A percentile compares a stretch with the other conserved stretches of the same genome.
Conservation (phyloP, 164 flowering plant genomes). For the Macadamia tetraphylla region DNA sequence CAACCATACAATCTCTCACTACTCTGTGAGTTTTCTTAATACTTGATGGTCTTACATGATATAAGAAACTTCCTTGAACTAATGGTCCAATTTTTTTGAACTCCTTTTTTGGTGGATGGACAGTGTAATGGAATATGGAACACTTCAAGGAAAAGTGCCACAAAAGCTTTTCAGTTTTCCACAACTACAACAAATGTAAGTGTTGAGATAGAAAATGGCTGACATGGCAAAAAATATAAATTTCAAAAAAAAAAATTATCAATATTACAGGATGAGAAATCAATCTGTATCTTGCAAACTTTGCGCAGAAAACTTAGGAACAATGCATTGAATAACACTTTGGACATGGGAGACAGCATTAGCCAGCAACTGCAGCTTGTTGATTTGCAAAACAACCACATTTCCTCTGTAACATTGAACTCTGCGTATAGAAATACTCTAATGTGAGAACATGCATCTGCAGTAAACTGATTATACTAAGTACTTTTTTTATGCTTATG, state of each 20-base stretch:
- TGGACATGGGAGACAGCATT: slow-evolving; percentile 57
- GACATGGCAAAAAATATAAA: neutral
- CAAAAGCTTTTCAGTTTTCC: slow-evolving; percentile 53
- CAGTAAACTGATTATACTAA: neutral
- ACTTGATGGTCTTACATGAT: neutral
- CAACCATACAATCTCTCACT: slow-evolving; percentile 65
- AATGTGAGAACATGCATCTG: slow-evolving; percentile 37
- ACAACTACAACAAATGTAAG: slow-evolving; percentile 82
- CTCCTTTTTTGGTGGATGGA: slow-evolving; percentile 2
- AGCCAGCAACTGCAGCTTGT: slow-evolving; percentile 58
- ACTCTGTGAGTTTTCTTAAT: slow-evolving; percentile 56
- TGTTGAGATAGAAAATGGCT: neutral
- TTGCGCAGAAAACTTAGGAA: slow-evolving; percentile 61
- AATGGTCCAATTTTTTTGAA: slow-evolving; percentile 5
- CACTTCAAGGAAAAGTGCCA: slow-evolving; percentile 60
- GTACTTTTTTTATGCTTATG: neutral
- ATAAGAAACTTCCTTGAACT: neutral
- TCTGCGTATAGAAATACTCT: slow-evolving; percentile 44
- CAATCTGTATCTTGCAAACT: neutral
- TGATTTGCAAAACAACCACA: slow-evolving; percentile 66
- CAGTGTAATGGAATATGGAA: slow-evolving; percentile 64
- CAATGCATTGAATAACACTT: slow-evolving; percentile 54
- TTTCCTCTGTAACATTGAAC: slow-evolving; percentile 34
- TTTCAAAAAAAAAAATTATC: neutral
- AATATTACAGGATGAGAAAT: neutral